These are phyloP conservation scores for Kingdonia uniflora DNA, from an alignment of 164 flowering plant genomes.

Conservation along the genomic window DNA sequence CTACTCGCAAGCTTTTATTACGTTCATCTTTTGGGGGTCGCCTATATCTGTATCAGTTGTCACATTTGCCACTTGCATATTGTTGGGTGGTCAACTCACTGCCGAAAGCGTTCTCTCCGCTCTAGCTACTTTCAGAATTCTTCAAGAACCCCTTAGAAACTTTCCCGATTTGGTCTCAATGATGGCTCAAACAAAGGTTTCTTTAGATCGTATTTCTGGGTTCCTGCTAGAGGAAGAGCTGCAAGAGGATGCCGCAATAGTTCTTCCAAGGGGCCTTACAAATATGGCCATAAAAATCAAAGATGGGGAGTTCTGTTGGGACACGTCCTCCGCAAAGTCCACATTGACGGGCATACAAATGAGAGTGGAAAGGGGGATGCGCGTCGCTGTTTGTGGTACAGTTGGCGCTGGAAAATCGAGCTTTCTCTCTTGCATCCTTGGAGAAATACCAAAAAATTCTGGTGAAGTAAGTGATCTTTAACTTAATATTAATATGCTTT, in stretches of 20 bases:
- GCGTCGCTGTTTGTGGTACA: constrained; percentile 49
- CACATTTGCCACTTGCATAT: constrained; percentile 48
- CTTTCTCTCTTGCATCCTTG: constrained; percentile 44
- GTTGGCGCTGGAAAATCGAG: constrained; percentile 65
- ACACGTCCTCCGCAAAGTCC: constrained; percentile 15
- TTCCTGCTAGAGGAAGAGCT: constrained; percentile 54
- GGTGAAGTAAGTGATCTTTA: constrained; percentile 21
- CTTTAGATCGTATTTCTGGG: constrained; percentile 54
- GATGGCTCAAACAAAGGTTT: constrained; percentile 64
- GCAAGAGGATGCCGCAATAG: constrained; percentile 32
- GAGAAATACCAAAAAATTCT: constrained; percentile 39
- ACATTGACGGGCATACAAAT: constrained; percentile 34
- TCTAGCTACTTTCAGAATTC: constrained; percentile 66
- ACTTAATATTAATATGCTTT: no score
- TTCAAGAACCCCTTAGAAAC: constrained; percentile 54
- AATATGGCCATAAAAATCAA: constrained; percentile 44
- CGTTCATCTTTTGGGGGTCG: constrained; percentile 51
- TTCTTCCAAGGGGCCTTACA: constrained; percentile 30
- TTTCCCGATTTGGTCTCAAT: constrained; percentile 58
- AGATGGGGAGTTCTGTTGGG: constrained; percentile 31
- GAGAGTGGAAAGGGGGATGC: constrained; percentile 30
- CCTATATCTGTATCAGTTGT: constrained; percentile 56
- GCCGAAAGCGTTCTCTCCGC: constrained; percentile 67
- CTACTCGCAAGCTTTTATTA: constrained; percentile 28
- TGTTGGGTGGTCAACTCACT: constrained; percentile 50